Base-by-base conservation (phyloP, 2,329 filamentous ascomycete genomes). In the Colletotrichum shisoi region DNA sequence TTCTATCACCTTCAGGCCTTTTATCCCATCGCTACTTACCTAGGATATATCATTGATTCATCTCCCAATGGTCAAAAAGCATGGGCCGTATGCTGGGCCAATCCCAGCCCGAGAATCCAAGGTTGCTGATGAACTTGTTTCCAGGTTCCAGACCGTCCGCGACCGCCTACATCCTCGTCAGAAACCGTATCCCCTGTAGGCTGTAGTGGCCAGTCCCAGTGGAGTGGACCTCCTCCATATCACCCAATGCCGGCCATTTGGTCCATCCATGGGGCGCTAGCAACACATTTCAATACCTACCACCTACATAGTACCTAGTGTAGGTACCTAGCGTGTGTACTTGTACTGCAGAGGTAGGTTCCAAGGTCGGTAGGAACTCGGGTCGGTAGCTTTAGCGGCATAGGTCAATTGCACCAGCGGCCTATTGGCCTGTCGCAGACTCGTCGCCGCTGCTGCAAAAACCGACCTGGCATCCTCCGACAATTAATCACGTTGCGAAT, bases 71-170 rank as follows among this genome's bases (percentile, higher is more conserved):
- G 27, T 31, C 27, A 7, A 31, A 24, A 58, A 58, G 60, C 64
- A 54, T 45, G 60, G 64, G 24, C 40, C 64, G n/a, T 21, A 21
- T 31, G 0, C 24, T 58, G 0, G 60, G 19, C 46, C 64, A 62
- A 56, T 62, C 57, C 49, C n/a, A 46, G 46, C 17, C 45, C 45
- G 19, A 37, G 19, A 46, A 27, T 45, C n/a, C 46, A 57, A 39
- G n/a, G 19, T 51, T 48, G 51, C 27, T 46, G 56, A 4, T 24
- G 56, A 37, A 39, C 42, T 61, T 52, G 31, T 67, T 31, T 46
- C 63, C 52, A 67, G 63, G 59, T 64, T 57, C 60, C 59, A 67
- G 63, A 67, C 60, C 53, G 46, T 53, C 24, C 27, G 27, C 27
- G 27, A 31, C 27, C 27, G 27, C 27, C 63, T 48, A 64, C 53